phyloP scores from a whole-genome alignment of 768 basidiomycete species.

The Fibroporia radiculosa region DNA sequence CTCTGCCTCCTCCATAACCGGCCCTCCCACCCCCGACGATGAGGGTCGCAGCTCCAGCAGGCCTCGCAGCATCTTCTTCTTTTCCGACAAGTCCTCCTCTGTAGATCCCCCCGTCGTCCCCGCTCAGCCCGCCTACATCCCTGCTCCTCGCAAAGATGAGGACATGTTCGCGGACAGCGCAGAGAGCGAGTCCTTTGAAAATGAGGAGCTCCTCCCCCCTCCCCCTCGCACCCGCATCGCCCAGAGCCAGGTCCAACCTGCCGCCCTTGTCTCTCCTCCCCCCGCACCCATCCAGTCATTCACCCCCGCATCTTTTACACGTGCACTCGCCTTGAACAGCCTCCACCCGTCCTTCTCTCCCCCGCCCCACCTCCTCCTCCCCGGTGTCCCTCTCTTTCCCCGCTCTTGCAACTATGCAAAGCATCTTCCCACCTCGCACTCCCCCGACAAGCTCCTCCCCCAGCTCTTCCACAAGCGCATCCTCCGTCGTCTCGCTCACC shows the following conservation, averaged over 20 bases:
- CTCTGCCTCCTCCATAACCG: conserved; percentile 55
- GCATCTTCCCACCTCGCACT: conserved; percentile 26
- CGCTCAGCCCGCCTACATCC: conserved; percentile 8
- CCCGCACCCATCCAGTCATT: not conserved
- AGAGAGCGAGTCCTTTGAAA: not conserved
- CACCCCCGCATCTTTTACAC: conserved; percentile 27
- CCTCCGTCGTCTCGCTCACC: conserved; percentile 34
- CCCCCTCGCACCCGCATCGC: conserved; percentile 1
- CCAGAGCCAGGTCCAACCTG: not conserved
- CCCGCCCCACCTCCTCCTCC: conserved; percentile 41
- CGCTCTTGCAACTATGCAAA: conserved; percentile 45
- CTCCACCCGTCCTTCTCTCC: conserved; percentile 33
- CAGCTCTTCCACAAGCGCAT: conserved; percentile 45
- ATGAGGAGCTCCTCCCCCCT: conserved; percentile 3
- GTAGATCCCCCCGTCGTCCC: conserved; percentile 6
- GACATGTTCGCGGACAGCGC: conserved; percentile 9
- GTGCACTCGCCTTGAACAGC: conserved; percentile 37
- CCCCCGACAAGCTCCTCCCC: conserved; percentile 33
- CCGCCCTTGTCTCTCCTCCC: not conserved
- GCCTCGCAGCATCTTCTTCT: conserved; percentile 3
- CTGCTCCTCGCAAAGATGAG: conserved; percentile 1
- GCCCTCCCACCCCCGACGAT: conserved; percentile 52
- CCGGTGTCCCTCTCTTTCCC: conserved; percentile 37
- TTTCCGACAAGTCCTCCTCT: conserved; percentile 9
- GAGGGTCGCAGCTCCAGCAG: conserved; percentile 22